A percentile compares a stretch with the other conserved stretches of the same genome.
These are phyloP conservation scores for Biscogniauxia marginata DNA, from an alignment of 2,329 filamentous ascomycete genomes.

Conservation along the genomic window DNA sequence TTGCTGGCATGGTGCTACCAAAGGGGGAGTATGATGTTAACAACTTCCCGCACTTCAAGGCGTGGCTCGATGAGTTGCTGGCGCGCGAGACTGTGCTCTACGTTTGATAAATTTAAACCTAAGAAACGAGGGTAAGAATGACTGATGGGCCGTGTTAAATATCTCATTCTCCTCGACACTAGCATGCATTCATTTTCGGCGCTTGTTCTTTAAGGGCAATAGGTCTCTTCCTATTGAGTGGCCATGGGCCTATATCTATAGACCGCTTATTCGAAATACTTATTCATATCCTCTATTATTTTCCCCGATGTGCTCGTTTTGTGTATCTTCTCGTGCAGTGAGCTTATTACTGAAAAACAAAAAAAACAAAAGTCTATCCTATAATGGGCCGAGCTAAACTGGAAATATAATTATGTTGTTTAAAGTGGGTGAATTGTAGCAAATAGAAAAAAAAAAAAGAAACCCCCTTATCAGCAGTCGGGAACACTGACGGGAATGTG, in stretches of 20 bases:
- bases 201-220: background rate
- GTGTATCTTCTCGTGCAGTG: too few relatives aligned
- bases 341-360: too few relatives aligned
- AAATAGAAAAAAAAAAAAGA: background rate
- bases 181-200: background rate
- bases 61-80: background rate
- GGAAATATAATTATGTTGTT: background rate
- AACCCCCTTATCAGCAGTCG: constrained; percentile 39
- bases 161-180: background rate
- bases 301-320: too few relatives aligned
- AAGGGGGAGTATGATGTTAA: background rate
- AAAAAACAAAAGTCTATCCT: background rate
- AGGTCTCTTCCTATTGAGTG: background rate
- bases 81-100: background rate
- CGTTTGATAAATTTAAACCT: background rate
- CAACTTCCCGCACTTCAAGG: constrained; percentile 1
- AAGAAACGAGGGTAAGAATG: background rate
- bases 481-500: constrained; percentile 52
- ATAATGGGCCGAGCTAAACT: background rate
- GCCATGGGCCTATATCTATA: background rate
- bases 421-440: background rate
- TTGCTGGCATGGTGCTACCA: background rate
- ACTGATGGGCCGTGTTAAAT: background rate
- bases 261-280: background rate
- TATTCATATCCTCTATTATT: background rate